Percentiles rank a stretch among this genome's conserved stretches.
Conservation (phyloP, 306 rosid species). For the Styphnolobium japonicum region DNA sequence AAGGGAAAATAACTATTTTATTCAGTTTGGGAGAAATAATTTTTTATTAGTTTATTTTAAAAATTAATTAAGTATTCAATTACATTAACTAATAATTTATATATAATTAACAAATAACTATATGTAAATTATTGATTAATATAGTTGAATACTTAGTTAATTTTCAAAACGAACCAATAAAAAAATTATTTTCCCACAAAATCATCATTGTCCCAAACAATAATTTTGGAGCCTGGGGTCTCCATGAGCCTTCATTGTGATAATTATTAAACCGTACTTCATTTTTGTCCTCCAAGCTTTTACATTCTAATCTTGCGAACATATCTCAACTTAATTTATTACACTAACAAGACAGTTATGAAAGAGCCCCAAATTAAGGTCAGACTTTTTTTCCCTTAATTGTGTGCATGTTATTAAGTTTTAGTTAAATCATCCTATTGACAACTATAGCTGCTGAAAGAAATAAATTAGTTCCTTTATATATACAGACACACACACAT, state of each 20-base stretch:
- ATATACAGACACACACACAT: no score
- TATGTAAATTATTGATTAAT: no score
- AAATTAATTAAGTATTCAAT: no score
- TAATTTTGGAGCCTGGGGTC: neutral
- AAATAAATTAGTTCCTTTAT: neutral
- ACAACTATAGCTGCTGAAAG: neutral
- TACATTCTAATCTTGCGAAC: conserved; percentile 50
- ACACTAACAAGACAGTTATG: conserved; percentile 50
- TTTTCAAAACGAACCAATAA: no score
- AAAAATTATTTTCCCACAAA: no score
- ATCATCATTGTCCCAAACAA: no score
- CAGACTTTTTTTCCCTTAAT: conserved; percentile 12
- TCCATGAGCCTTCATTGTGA: neutral
- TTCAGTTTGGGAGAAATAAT: no score
- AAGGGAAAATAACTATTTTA: no score
- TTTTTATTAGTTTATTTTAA: no score
- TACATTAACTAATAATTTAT: no score
- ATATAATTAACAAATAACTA: no score
- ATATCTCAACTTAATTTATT: conserved; percentile 61
- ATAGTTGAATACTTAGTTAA: no score
- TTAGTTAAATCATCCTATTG: neutral
- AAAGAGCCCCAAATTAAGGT: conserved; percentile 37
- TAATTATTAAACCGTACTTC: neutral
- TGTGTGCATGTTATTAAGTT: neutral
- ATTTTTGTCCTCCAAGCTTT: conserved; percentile 55